Conservation (phyloP, 768 basidiomycete species). For the Paxillus involutus region DNA sequence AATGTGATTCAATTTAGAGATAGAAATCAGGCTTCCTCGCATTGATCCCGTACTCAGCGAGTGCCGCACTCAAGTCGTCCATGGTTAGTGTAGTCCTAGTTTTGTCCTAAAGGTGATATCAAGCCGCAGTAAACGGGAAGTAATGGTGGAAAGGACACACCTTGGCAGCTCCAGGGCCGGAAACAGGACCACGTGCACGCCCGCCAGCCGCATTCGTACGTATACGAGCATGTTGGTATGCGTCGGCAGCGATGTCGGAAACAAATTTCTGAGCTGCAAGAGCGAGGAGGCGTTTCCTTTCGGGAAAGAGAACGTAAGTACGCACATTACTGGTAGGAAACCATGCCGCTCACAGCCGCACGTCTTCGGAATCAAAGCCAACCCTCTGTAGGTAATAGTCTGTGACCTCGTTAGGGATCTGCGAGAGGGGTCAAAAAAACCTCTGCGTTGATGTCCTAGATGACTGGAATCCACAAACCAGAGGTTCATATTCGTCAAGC, state of each 20-base stretch:
- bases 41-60: constrained; percentile 95
- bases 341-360: constrained; percentile 67
- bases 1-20: constrained; percentile 41
- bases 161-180: constrained; percentile 63
- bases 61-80: constrained; percentile 93
- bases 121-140: constrained; percentile 1
- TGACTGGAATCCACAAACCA: constrained; percentile 50
- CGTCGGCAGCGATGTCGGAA: constrained; percentile 93
- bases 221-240: constrained; percentile 96
- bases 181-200: constrained; percentile 54
- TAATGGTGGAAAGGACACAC: constrained; percentile 37
- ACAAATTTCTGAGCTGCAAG: constrained; percentile 98
- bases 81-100: constrained; percentile 93
- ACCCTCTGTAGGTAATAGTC: constrained; percentile 96
- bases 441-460: not conserved
- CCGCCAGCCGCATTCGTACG: constrained; percentile 84
- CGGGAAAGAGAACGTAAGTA: constrained; percentile 2
- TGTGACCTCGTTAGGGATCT: constrained; percentile 98
- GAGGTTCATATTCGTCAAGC: constrained; percentile 95
- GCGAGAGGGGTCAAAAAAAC: constrained; percentile 1
- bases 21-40: constrained; percentile 94
- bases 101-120: constrained; percentile 58
- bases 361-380: constrained; percentile 94
- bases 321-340: constrained; percentile 1
- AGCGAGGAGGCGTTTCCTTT: constrained; percentile 89